phyloP scores from a whole-genome alignment of 1,139 yeast genomes.

The Arxiozyma slooffiae region DNA sequence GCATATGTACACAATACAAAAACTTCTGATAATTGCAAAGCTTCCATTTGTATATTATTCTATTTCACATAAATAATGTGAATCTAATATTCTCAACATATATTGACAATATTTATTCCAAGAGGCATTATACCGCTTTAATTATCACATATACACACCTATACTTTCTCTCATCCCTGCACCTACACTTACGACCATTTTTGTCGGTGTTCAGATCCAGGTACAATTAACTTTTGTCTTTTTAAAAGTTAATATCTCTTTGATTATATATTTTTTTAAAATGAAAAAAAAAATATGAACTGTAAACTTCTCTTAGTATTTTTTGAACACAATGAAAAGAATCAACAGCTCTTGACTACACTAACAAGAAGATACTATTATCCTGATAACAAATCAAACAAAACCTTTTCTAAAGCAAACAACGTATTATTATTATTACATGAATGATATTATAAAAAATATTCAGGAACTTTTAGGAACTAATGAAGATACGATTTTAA shows the following conservation, averaged over 20 bases:
- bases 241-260: too few species aligned
- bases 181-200: not conserved
- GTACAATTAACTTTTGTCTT: too few species aligned
- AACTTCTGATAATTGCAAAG: too few species aligned
- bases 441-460: slow-evolving; percentile 9
- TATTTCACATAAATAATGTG: not conserved
- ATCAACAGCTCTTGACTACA: not conserved
- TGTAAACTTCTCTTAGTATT: not conserved
- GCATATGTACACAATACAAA: too few species aligned
- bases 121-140: not conserved
- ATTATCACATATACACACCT: too few species aligned
- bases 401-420: not conserved
- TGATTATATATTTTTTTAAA: too few species aligned
- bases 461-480: slow-evolving; percentile 16
- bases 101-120: not conserved
- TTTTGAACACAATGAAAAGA: not conserved
- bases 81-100: not conserved
- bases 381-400: not conserved
- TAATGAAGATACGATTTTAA: slow-evolving; percentile 20
- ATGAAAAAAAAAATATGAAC: too few species aligned
- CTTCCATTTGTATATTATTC: too few species aligned
- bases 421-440: slow-evolving; percentile 1
- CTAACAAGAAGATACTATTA: not conserved
- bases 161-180: too few species aligned
- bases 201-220: not conserved